These are phyloP conservation scores for Curvularia verruculosa DNA, from an alignment of 2,329 filamentous ascomycete species.

Conservation along the genomic window DNA sequence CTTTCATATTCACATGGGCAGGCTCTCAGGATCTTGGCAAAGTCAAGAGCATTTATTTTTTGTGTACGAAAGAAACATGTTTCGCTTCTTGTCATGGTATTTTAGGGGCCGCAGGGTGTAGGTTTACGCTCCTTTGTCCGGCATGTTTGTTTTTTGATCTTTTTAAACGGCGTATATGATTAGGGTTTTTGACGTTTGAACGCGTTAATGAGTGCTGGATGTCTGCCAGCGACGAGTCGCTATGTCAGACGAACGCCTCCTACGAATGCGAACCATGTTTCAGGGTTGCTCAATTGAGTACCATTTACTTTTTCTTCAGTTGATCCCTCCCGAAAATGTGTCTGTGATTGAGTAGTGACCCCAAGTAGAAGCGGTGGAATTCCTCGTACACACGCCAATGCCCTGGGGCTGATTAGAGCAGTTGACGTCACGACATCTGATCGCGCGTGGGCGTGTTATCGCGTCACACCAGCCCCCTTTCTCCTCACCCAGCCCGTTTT, in stretches of 20 bases:
- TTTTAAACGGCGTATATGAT: conserved; percentile 13
- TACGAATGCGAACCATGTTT: conserved; percentile 15
- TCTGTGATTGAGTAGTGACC: background rate
- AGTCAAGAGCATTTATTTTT: conserved; percentile 4
- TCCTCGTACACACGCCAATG: background rate
- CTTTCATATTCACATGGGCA: conserved; percentile 8
- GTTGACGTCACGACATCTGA: conserved; percentile 15
- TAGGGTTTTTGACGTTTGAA: conserved; percentile 13
- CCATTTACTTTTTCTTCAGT: background rate
- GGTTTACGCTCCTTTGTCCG: conserved; percentile 21
- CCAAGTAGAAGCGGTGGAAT: background rate
- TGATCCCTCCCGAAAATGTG: background rate
- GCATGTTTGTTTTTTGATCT: conserved; percentile 15
- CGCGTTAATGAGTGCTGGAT: conserved; percentile 11
- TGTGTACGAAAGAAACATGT: conserved; percentile 20
- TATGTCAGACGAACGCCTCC: conserved; percentile 11
- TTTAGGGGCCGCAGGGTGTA: conserved; percentile 21
- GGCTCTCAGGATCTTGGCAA: conserved; percentile 12
- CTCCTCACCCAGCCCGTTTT: conserved; percentile 6
- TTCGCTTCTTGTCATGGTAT: conserved; percentile 19
- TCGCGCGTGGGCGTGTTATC: conserved; percentile 1
- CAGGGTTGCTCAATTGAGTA: conserved; percentile 5
- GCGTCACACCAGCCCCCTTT: conserved; percentile 7
- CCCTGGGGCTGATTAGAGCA: background rate
- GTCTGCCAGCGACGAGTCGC: conserved; percentile 13